Percentiles rank a stretch among this genome's conserved stretches.
Conservation (phyloP, 495 filamentous ascomycete species). For the Neurospora africana region DNA sequence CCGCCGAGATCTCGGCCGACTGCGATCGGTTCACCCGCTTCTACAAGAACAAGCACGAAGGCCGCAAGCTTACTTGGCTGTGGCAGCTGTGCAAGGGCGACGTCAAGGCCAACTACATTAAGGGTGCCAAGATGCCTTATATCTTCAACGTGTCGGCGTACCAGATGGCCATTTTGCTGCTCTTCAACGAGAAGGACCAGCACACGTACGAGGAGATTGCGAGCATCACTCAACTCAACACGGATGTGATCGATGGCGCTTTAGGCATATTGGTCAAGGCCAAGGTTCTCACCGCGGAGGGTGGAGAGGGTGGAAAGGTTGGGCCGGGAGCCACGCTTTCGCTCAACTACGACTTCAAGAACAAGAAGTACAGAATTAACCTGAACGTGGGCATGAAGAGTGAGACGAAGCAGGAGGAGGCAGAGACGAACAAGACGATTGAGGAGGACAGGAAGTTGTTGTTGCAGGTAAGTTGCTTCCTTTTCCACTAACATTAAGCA, state of each 20-base stretch:
- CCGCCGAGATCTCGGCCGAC: conserved; percentile 71
- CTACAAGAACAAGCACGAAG: conserved; percentile 91
- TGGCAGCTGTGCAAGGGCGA: conserved; percentile 99
- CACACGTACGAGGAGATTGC: conserved; percentile 80
- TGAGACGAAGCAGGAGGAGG: conserved; percentile 88
- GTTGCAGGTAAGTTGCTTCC: conserved; percentile 59
- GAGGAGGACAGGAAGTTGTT: conserved; percentile 95
- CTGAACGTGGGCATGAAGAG: conserved; percentile 90
- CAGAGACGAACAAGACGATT: conserved; percentile 98
- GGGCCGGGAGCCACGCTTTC: conserved; percentile 64
- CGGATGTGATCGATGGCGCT: conserved; percentile 75
- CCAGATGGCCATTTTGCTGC: conserved; percentile 92
- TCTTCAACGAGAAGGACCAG: conserved; percentile 88
- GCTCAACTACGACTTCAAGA: conserved; percentile 91
- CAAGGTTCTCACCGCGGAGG: conserved; percentile 57
- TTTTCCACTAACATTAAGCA: not conserved
- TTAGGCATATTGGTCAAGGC: conserved; percentile 80
- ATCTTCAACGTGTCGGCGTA: conserved; percentile 97
- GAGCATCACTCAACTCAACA: conserved; percentile 62
- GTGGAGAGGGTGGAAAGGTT: conserved; percentile 61
- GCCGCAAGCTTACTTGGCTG: conserved; percentile 92
- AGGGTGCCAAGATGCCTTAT: conserved; percentile 76
- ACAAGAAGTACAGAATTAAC: conserved; percentile 94
- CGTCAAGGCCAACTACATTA: conserved; percentile 85
- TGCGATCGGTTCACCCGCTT: conserved; percentile 82